Percentiles rank a stretch among this genome's conserved stretches.
phyloP scores from a whole-genome alignment of 768 basidiomycete species.

The Mycena epipterygia region DNA sequence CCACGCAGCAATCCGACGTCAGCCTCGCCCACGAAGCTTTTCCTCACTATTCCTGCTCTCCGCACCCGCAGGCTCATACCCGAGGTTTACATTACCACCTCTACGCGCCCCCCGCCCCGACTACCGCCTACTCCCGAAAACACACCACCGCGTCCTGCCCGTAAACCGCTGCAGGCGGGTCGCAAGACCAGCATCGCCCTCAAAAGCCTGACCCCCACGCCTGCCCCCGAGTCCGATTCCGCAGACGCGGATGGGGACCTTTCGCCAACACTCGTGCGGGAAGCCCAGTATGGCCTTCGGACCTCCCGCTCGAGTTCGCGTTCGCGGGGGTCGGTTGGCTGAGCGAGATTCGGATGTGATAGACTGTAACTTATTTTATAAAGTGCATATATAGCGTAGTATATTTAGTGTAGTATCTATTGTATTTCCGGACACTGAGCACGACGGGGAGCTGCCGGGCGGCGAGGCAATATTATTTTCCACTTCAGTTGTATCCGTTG shows the following conservation, averaged over 20 bases:
- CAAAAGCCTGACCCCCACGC: constrained; percentile 6
- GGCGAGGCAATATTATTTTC: not conserved
- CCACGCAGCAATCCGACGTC: constrained; percentile 11
- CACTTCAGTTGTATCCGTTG: too few species aligned
- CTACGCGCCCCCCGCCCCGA: not conserved
- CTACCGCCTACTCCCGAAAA: constrained; percentile 24
- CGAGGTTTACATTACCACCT: constrained; percentile 32
- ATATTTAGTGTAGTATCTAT: constrained; percentile 10
- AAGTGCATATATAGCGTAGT: constrained; percentile 22
- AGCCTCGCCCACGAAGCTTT: constrained; percentile 14
- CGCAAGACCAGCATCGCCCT: not conserved
- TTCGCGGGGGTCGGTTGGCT: constrained; percentile 19
- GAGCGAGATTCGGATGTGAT: not conserved
- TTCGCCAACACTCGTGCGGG: constrained; percentile 17
- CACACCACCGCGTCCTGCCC: constrained; percentile 21
- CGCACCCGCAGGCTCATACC: constrained; percentile 15
- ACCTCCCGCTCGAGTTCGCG: constrained; percentile 31
- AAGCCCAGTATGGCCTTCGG: constrained; percentile 25
- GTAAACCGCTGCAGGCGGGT: not conserved
- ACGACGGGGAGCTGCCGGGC: not conserved
- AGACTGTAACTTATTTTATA: constrained; percentile 31
- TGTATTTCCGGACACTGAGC: constrained; percentile 2
- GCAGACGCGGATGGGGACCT: not conserved
- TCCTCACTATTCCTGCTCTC: constrained; percentile 25
- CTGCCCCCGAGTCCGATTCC: not conserved